Percentiles rank a stretch among this genome's conserved stretches.
These are phyloP conservation scores for Talaromyces wortmannii DNA, from an alignment of 495 filamentous ascomycete genomes.

Conservation along the genomic window DNA sequence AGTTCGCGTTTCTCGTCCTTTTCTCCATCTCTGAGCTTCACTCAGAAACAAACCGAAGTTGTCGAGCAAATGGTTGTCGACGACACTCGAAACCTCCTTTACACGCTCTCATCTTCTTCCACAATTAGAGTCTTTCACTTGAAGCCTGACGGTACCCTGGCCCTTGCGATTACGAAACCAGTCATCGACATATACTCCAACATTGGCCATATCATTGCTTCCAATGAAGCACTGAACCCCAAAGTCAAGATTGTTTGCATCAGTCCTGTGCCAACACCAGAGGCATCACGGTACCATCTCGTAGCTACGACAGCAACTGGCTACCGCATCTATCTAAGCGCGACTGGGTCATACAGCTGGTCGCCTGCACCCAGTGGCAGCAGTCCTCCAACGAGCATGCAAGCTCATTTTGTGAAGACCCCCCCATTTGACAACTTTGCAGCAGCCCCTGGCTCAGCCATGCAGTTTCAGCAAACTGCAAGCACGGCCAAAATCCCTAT, in stretches of 20 bases:
- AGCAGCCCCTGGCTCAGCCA: conserved; percentile 7
- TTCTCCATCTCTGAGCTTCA: conserved; percentile 49
- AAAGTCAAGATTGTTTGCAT: conserved; percentile 71
- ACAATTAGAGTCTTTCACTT: conserved; percentile 85
- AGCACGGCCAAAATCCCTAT: conserved; percentile 26
- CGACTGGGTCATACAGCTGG: conserved; percentile 70
- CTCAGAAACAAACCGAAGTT: conserved; percentile 46
- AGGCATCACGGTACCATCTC: conserved; percentile 78
- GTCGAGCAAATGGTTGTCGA: conserved; percentile 77
- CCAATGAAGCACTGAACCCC: conserved; percentile 58
- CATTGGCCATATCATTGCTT: conserved; percentile 73
- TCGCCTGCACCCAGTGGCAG: conserved; percentile 44
- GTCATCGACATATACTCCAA: conserved; percentile 50
- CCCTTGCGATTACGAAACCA: conserved; percentile 49
- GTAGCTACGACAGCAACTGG: conserved; percentile 88
- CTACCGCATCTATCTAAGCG: conserved; percentile 85
- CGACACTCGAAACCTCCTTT: conserved; percentile 79
- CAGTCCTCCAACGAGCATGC: conserved; percentile 86
- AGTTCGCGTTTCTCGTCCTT: conserved; percentile 67
- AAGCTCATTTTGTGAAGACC: conserved; percentile 90
- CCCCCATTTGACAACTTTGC: conserved; percentile 54
- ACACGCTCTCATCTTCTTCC: conserved; percentile 79
- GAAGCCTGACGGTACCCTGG: conserved; percentile 43
- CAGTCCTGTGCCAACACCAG: conserved; percentile 70
- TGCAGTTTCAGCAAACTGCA: conserved; percentile 15